phyloP scores from a whole-genome alignment of 495 filamentous ascomycete species.

The Aspergillus homomorphus region DNA sequence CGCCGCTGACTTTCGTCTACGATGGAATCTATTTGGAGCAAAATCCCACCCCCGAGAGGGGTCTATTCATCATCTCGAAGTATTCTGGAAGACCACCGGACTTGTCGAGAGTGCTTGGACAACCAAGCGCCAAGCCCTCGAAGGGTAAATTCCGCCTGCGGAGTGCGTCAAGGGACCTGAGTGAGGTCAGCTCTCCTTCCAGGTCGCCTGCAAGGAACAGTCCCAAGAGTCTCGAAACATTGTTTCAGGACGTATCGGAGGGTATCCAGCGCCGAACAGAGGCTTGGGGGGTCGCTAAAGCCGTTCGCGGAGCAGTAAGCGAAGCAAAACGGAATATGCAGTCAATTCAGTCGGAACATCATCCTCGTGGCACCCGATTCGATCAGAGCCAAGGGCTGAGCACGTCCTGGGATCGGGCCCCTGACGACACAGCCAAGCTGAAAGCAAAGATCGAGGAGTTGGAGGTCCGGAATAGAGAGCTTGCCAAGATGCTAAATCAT shows the following conservation, averaged over 20 bases:
- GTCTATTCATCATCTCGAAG: conserved; percentile 71
- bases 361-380: conserved; percentile 17
- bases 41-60: conserved; percentile 70
- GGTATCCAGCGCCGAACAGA: conserved; percentile 80
- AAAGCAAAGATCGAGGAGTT: conserved; percentile 44
- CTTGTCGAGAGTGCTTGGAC: conserved; percentile 29
- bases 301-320: conserved; percentile 81
- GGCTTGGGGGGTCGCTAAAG: conserved; percentile 83
- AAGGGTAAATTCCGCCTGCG: conserved; percentile 31
- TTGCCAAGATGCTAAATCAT: conserved; percentile 70
- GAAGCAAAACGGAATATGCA: conserved; percentile 76
- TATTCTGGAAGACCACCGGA: conserved; percentile 70
- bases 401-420: conserved; percentile 2
- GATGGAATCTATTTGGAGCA: conserved; percentile 84
- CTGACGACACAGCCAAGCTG: conserved; percentile 12
- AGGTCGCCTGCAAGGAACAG: conserved; percentile 56
- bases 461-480: conserved; percentile 66
- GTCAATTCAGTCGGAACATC: conserved; percentile 51
- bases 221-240: conserved; percentile 64
- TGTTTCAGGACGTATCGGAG: conserved; percentile 84
- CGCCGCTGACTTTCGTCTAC: conserved; percentile 73
- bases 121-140: conserved; percentile 25
- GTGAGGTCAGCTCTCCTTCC: conserved; percentile 32
- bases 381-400: conserved; percentile 9
- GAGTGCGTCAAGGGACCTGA: conserved; percentile 32